Percentiles rank a stretch among this genome's conserved stretches.
Evolutionary conservation across 2,329 filamentous ascomycete genomes (phyloP).

Genomic region (Amesomyces nigricolor): DNA sequence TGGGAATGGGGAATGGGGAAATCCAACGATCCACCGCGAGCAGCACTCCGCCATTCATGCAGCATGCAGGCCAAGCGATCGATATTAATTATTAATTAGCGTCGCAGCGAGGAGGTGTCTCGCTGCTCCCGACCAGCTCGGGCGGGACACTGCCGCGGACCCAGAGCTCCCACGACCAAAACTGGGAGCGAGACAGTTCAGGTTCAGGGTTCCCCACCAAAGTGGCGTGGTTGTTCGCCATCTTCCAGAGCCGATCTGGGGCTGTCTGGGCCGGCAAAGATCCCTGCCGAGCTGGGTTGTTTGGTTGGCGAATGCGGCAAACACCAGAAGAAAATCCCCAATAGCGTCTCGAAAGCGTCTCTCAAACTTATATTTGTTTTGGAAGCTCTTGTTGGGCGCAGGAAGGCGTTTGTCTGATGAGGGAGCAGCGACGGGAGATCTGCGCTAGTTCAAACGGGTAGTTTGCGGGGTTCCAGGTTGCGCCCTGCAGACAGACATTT

Average conservation of each 20-base stretch:
- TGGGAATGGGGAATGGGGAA: background rate
- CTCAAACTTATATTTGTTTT: background rate
- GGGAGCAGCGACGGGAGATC: background rate
- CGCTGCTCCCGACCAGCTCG: background rate
- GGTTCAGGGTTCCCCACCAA: background rate
- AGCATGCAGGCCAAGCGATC: conserved; percentile 3
- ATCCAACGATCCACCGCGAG: background rate
- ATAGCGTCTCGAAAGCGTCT: background rate
- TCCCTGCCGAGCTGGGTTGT: background rate
- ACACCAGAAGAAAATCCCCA: background rate
- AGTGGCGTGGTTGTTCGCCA: conserved; percentile 5
- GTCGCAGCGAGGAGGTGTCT: background rate
- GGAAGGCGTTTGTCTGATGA: background rate
- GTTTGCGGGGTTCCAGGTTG: background rate
- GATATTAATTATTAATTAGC: conserved; percentile 13
- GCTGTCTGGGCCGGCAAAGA: background rate
- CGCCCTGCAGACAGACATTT: background rate
- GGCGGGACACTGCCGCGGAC: background rate
- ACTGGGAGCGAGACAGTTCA: background rate
- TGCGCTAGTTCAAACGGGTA: background rate
- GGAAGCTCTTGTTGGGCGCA: too few relatives aligned
- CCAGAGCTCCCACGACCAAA: background rate
- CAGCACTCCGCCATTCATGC: background rate
- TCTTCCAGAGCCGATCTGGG: background rate
- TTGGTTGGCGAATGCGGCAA: background rate